Evolutionary conservation across 345 rosid species (phyloP), one percentile per base, ranked within the genome.

Genomic region (Camelina neglecta): DNA sequence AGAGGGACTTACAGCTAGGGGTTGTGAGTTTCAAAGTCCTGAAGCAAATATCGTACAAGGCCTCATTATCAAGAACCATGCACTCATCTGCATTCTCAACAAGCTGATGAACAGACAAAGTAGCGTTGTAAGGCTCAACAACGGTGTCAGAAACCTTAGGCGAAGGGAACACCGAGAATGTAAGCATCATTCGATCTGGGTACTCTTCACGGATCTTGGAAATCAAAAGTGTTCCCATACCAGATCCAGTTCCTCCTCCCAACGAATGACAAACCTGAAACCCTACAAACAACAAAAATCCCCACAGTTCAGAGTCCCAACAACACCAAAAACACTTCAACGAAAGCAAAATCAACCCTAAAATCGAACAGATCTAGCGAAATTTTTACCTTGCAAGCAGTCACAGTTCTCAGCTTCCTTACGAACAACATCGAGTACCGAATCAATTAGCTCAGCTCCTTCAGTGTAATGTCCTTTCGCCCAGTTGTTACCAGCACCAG

Each of bases 141-240:
- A 75, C 79, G 18, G 79, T 75, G 4, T 75, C 79, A 67, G 79
- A 75, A 21, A 86, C 87, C 79, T 82, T 82, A 20, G 87, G 89
- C 56, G 89, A 84, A 2, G 89, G 89, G 15, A 86, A 74, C 47
- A 74, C 78, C 5, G 79, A 75, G 69, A 75, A 75, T 0, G 79
- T 75, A 33, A 75, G 56, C 79, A 75, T 75, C 79, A 75, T 75
- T 18, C 79, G 61, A 50, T 75, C 79, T 38, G 79, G 79, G 20
- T 75, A 75, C 62, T 75, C 79, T 41, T 75, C 79, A 41, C 79
- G 66, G 68, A 75, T 75, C 74, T 75, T 75, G 0, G 79, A 75
- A 23, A 75, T 75, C 79, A 75, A 49, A 0, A 75, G 61, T 3
- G 79, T 67, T 57, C 79, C 79, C 79, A 75, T 75, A 33, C 79